Percentiles rank a stretch among this genome's conserved stretches.
Conservation (phyloP, 805 yeast genomes). For the Candida gorgasii region DNA sequence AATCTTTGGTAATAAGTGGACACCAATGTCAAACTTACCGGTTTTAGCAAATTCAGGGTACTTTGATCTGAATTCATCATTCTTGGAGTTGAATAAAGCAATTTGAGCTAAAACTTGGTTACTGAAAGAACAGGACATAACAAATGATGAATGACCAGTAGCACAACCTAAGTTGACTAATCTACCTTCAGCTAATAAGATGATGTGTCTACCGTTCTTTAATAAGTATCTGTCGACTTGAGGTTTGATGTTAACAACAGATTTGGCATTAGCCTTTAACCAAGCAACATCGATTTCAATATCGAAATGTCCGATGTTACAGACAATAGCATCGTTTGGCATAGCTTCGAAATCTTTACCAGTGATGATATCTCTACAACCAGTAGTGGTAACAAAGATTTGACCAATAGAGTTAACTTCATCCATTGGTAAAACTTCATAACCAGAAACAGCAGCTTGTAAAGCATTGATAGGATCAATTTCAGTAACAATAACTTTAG, state of each 20-base stretch:
- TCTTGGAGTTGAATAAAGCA: conserved; percentile 89
- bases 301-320: conserved; percentile 99
- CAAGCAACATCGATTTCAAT: conserved; percentile 99
- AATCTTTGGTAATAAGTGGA: conserved; percentile 95
- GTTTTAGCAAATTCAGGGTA: conserved; percentile 90
- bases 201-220: conserved; percentile 87
- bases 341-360: conserved; percentile 81
- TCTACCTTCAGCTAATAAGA: conserved; percentile 98
- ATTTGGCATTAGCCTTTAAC: conserved; percentile 91
- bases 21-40: conserved; percentile 89
- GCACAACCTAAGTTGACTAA: conserved; percentile 99
- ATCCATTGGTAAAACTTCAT: conserved; percentile 93
- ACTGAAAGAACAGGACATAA: conserved; percentile 99
- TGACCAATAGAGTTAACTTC: conserved; percentile 93
- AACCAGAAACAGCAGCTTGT: conserved; percentile 99
- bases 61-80: conserved; percentile 73
- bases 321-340: conserved; percentile 99
- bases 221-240: conserved; percentile 97
- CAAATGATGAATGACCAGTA: conserved; percentile 98
- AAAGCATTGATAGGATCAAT: conserved; percentile 98
- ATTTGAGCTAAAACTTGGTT: conserved; percentile 99
- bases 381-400: conserved; percentile 98
- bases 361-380: conserved; percentile 97
- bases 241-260: conserved; percentile 96
- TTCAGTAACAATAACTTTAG: conserved; percentile 96